Conservation (phyloP, 2,329 filamentous ascomycete genomes). For the Clathrospora elynae region DNA sequence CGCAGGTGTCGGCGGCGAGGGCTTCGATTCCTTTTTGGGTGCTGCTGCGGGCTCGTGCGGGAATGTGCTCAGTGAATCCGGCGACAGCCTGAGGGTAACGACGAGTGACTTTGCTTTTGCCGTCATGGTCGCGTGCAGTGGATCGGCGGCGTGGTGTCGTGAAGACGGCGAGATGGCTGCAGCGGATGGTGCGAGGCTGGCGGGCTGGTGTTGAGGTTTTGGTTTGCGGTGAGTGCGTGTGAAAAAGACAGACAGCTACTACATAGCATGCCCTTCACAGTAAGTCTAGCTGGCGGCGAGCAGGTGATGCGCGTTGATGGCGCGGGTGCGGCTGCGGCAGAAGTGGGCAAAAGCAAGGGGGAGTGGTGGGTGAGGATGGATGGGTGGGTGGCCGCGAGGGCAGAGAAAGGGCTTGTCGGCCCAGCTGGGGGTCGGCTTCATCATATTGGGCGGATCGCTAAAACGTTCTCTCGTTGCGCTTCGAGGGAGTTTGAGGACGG, state of each 20-base stretch:
- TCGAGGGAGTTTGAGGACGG: too few relatives aligned
- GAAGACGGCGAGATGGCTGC: constrained; percentile 20
- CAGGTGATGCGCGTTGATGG: constrained; percentile 7
- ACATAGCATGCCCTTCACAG: constrained; percentile 4
- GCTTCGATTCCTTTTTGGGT: constrained; percentile 42
- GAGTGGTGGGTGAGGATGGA: too few relatives aligned
- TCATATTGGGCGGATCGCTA: too few relatives aligned
- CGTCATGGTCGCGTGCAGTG: constrained; percentile 39
- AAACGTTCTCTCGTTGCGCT: too few relatives aligned
- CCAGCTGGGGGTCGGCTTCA: too few relatives aligned
- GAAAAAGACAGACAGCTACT: constrained; percentile 1
- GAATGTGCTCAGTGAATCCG: constrained; percentile 37
- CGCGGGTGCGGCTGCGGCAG: constrained; percentile 2
- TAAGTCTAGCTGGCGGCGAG: constrained; percentile 11
- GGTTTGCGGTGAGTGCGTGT: constrained; percentile 12
- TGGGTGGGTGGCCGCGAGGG: too few relatives aligned
- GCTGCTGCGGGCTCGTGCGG: constrained; percentile 32
- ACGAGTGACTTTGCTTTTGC: constrained; percentile 43
- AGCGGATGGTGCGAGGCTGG: constrained; percentile 19
- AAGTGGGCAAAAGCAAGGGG: too few relatives aligned
- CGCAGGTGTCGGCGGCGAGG: constrained; percentile 47
- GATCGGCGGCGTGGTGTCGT: constrained; percentile 30
- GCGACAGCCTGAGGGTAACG: constrained; percentile 43
- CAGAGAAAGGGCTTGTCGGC: too few relatives aligned
- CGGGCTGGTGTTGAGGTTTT: constrained; percentile 11